Conservation (phyloP, 805 yeast species). For the Saccharomycopsis javanensis region DNA sequence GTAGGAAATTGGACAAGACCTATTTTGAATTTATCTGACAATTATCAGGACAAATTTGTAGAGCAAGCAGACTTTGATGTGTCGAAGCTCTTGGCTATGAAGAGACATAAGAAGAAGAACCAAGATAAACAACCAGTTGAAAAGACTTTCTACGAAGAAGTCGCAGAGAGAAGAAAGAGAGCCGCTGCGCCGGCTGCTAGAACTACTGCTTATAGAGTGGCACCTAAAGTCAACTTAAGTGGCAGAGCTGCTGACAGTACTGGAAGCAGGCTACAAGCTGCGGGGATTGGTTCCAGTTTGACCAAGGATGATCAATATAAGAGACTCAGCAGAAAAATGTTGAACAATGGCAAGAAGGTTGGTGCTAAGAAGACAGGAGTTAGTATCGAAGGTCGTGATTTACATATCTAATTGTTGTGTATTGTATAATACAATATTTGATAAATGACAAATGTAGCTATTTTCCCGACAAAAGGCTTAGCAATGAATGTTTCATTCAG, state of each 20-base stretch:
- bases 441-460: too few species aligned
- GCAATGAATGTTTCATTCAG: too few species aligned
- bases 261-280: conserved; percentile 29
- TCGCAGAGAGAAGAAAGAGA: conserved; percentile 84
- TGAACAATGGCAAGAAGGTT: conserved; percentile 39
- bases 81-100: conserved; percentile 20
- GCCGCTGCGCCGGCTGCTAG: conserved; percentile 95
- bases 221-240: conserved; percentile 65
- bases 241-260: conserved; percentile 28
- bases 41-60: conserved; percentile 79
- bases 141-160: conserved; percentile 71
- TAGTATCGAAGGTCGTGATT: conserved; percentile 64
- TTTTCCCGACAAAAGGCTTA: too few species aligned
- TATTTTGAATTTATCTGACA: conserved; percentile 89
- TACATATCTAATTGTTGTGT: conserved; percentile 16
- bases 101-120: conserved; percentile 25
- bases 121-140: conserved; percentile 23
- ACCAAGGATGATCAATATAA: conserved; percentile 72
- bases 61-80: conserved; percentile 60
- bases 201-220: conserved; percentile 80
- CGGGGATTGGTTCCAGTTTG: conserved; percentile 43
- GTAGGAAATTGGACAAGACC: conserved; percentile 99
- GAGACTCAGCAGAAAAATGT: conserved; percentile 53
- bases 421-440: too few species aligned
- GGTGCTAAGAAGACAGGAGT: conserved; percentile 54